Conservation (phyloP, 2,329 filamentous ascomycete genomes). For the Corinectria fuckeliana region DNA sequence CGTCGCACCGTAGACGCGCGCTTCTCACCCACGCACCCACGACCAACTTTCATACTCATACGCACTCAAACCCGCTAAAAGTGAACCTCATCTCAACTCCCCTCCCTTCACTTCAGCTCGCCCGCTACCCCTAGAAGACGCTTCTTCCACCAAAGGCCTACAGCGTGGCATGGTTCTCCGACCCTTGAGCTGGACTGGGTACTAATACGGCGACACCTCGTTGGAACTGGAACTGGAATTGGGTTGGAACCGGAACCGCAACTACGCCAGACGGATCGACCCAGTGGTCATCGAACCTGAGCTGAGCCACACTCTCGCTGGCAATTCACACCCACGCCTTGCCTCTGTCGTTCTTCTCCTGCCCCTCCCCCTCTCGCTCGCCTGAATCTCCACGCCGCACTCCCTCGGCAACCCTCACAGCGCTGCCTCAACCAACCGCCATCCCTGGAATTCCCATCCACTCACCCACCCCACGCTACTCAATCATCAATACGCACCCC, state of each 20-base stretch:
- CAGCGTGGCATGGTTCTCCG: no score
- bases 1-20: slow-evolving; percentile 32
- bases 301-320: not conserved
- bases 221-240: slow-evolving; percentile 1
- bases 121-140: not conserved
- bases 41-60: no score
- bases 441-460: not conserved
- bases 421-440: not conserved
- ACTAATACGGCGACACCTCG: not conserved
- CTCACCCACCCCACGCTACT: not conserved
- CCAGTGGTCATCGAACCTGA: slow-evolving; percentile 26
- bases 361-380: not conserved
- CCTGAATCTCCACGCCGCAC: not conserved
- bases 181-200: no score
- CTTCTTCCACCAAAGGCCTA: not conserved
- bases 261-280: slow-evolving; percentile 17
- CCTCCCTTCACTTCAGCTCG: not conserved
- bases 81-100: not conserved
- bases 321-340: not conserved
- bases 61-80: no score
- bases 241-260: not conserved
- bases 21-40: slow-evolving; percentile 25
- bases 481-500: not conserved
- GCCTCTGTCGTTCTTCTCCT: not conserved
- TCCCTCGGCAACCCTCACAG: not conserved